A percentile compares a stretch with the other conserved stretches of the same genome.
Evolutionary conservation across 106 monocot genomes (phyloP).

Genomic region (Dendrobium nobile): DNA sequence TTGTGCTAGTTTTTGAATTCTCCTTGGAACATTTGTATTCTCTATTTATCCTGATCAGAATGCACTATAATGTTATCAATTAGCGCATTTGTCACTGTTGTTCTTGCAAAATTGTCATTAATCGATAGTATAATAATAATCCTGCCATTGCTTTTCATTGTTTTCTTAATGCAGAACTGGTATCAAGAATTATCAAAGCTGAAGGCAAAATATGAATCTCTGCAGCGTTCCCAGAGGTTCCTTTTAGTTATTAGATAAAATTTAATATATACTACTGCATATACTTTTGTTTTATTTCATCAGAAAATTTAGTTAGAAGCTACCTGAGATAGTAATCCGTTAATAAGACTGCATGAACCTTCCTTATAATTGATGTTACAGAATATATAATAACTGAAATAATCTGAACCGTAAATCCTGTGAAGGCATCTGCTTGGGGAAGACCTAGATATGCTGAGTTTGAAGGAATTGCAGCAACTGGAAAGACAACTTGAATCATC

Average conservation of each 20-base stretch:
- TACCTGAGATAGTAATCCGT: no score
- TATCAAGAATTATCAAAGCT: conserved; percentile 42
- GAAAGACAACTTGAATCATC: conserved; percentile 54
- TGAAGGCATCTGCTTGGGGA: conserved; percentile 62
- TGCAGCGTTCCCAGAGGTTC: conserved; percentile 50
- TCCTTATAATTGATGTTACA: no score
- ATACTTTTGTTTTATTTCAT: neutral
- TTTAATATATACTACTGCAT: neutral
- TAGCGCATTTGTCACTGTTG: no score
- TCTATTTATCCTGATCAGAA: no score
- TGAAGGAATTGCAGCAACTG: conserved; percentile 58
- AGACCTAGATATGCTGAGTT: conserved; percentile 44
- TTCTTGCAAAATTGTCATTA: neutral
- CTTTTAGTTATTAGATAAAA: neutral
- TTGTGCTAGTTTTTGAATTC: no score
- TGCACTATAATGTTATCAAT: no score
- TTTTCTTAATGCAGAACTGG: conserved; percentile 33
- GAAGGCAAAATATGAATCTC: conserved; percentile 52
- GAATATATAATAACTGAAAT: neutral
- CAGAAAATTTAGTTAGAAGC: no score
- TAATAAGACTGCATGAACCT: no score
- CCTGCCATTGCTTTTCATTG: neutral
- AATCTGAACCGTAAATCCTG: neutral
- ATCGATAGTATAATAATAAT: neutral
- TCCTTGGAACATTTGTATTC: no score